Conservation (phyloP, 2,329 filamentous ascomycete genomes). For the Fusarium keratoplasticum region DNA sequence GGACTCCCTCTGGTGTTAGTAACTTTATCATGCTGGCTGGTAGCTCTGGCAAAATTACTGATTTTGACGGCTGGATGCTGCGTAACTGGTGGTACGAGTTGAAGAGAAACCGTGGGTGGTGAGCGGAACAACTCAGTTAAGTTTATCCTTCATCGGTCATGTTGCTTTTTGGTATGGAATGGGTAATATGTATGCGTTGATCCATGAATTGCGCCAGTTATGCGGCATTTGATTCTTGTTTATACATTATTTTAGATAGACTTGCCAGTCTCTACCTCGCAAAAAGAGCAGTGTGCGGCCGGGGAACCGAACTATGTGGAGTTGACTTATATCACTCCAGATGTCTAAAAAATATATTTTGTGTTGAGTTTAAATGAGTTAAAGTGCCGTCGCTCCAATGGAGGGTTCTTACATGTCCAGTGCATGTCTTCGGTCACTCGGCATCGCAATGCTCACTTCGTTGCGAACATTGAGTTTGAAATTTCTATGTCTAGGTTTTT, state of each 20-base stretch:
- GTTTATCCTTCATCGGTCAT: not conserved
- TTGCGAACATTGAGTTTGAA: not conserved
- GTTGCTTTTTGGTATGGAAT: not conserved
- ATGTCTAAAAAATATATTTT: too few relatives aligned
- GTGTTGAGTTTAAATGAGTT: too few relatives aligned
- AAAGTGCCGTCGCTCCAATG: too few relatives aligned
- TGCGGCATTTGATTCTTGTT: not conserved
- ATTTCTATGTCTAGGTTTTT: not conserved
- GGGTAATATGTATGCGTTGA: not conserved
- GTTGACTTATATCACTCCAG: too few relatives aligned
- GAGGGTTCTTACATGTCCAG: too few relatives aligned
- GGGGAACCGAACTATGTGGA: too few relatives aligned
- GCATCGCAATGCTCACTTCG: not conserved
- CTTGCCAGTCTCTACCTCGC: not conserved
- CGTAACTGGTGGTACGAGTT: constrained; percentile 57
- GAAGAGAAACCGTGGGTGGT: constrained; percentile 45
- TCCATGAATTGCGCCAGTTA: not conserved
- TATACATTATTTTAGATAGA: not conserved
- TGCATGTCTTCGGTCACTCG: not conserved
- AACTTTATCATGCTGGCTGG: constrained; percentile 60
- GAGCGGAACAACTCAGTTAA: not conserved
- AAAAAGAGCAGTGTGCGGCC: too few relatives aligned
- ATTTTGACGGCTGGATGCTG: constrained; percentile 62
- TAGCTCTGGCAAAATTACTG: constrained; percentile 53
- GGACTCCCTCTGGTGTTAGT: constrained; percentile 54